Conservation (phyloP, 139 green algal genomes). For the Coelastrella sp. region DNA sequence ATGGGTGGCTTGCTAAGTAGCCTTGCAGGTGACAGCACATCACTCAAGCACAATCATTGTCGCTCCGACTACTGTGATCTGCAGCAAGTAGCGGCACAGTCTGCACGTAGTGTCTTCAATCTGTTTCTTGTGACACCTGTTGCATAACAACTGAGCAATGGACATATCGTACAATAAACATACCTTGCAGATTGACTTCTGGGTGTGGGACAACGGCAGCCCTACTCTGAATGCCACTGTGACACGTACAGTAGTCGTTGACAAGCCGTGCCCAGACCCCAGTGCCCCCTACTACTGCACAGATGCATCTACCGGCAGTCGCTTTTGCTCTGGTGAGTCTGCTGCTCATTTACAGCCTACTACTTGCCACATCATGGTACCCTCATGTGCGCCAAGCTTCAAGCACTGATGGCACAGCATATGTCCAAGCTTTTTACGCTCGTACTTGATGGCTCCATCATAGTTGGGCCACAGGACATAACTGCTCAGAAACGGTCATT, state of each 20-base stretch:
- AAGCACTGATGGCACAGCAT: too few relatives aligned
- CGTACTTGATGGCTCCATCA: neutral
- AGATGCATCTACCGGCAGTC: constrained; percentile 6
- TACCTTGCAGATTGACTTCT: constrained; percentile 53
- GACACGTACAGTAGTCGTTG: constrained; percentile 23
- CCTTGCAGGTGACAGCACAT: neutral
- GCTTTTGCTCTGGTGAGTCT: constrained; percentile 33
- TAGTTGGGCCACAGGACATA: too few relatives aligned
- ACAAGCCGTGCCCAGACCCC: constrained; percentile 31
- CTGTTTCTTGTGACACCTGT: neutral
- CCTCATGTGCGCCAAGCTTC: neutral
- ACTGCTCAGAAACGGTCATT: too few relatives aligned
- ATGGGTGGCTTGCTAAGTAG: too few relatives aligned
- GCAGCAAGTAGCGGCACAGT: neutral
- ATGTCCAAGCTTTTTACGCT: neutral
- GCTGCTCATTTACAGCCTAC: neutral
- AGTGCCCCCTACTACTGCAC: constrained; percentile 32
- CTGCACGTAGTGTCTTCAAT: too few relatives aligned
- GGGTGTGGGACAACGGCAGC: constrained; percentile 60
- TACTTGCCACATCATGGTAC: neutral
- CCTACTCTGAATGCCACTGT: constrained; percentile 53
- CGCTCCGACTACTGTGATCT: neutral
- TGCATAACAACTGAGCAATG: too few relatives aligned
- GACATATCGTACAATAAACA: too few relatives aligned
- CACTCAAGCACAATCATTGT: neutral